Evolutionary conservation across 345 rosid genomes (phyloP), one percentile per base, ranked within the genome.

Genomic region (Trapa incisa): DNA sequence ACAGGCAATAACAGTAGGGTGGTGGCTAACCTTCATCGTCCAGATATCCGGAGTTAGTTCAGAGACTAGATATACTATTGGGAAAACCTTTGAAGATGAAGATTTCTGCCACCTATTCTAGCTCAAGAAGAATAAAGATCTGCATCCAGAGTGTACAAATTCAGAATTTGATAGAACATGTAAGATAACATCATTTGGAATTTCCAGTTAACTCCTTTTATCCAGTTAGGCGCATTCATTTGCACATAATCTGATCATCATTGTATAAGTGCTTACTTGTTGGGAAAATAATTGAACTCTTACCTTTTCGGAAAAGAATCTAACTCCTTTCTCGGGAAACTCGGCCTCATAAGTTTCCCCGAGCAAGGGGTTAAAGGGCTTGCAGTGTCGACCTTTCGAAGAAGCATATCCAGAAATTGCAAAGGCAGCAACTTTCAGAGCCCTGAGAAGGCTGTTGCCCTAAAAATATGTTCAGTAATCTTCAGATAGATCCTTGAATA

Each of bases 261-360:
- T 50, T 47, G 8, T 42, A 45, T 15, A 53, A 64, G 22, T 60
- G 69, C 29, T 22, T 22, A 22, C 29, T 22, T 22, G 29, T 22
- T 22, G 29, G 29, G 29, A 22, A 22, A 22, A 22, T 0, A 22
- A 22, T 22, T 22, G 29, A 22, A 22, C 29, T 22, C 81, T 73
- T 50, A 93, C 98, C 98, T 93, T 93, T 76, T 93, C 98, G 12
- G 98, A 90, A 83, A 93, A 90, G 87, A 93, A 93, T 39, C 86
- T 89, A 66, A 93, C 80, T 71, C 97, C 98, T 75, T 75, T 84
- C 64, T 93, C 98, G 53, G 92, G 94, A 81, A 71, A 93, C 73
- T 93, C 94, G n/a, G 97, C 98, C 81, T 90, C 98, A 68, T 85
- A 93, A 42, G 98, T 93, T 84, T 93, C 98, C 77, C 98, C 98